A percentile compares a stretch with the other conserved stretches of the same genome.
These are phyloP conservation scores for Penicillium robsamsonii DNA, from an alignment of 495 filamentous ascomycete species.

Conservation along the genomic window DNA sequence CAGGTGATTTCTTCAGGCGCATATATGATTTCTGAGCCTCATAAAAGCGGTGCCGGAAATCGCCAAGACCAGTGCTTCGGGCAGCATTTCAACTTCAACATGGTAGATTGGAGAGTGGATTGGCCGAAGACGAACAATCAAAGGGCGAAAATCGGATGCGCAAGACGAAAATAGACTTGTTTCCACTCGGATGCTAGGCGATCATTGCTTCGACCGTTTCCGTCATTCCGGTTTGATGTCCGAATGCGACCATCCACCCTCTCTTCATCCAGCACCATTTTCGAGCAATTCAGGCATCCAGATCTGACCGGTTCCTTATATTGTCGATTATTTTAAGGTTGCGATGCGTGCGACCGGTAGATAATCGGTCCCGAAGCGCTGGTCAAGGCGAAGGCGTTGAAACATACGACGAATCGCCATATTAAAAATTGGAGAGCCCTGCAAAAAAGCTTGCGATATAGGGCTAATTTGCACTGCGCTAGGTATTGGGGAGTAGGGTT, in stretches of 20 bases:
- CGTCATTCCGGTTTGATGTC: constrained; percentile 16
- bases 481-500: too few species aligned
- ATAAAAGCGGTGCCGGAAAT: constrained; percentile 3
- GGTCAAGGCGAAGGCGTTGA: constrained; percentile 8
- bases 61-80: constrained; percentile 17
- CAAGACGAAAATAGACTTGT: background rate
- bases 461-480: background rate
- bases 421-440: background rate
- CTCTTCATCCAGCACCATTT: background rate
- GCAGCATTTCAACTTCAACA: constrained; percentile 5
- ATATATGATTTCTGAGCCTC: constrained; percentile 10
- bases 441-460: background rate
- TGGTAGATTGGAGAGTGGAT: constrained; percentile 3
- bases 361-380: constrained; percentile 15
- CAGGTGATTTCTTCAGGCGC: background rate
- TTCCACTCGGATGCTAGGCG: constrained; percentile 5
- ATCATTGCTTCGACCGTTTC: constrained; percentile 28
- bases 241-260: constrained; percentile 27
- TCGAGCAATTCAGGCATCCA: background rate
- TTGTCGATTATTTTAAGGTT: background rate
- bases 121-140: constrained; percentile 4
- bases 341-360: constrained; percentile 1
- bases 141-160: background rate
- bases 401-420: constrained; percentile 5
- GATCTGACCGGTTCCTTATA: constrained; percentile 2